A percentile compares a stretch with the other conserved stretches of the same genome.
These are phyloP conservation scores for Gaeumannomyces sp. DNA, from an alignment of 2,329 filamentous ascomycete species.

Conservation along the genomic window DNA sequence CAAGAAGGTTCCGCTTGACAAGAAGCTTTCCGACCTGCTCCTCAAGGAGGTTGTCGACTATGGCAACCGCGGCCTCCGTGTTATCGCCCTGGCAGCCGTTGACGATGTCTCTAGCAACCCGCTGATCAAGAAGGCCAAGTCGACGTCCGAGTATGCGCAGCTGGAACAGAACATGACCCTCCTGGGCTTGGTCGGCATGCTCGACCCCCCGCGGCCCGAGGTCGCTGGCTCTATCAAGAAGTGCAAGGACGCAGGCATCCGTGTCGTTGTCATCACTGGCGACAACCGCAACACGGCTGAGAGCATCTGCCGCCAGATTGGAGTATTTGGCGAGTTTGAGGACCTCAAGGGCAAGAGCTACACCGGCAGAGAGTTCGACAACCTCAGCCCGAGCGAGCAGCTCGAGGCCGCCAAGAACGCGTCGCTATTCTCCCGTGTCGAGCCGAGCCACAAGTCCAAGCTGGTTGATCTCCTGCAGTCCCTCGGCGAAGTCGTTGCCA, in stretches of 20 bases:
- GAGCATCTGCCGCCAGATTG: conserved; percentile 95
- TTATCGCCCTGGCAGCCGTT: conserved; percentile 85
- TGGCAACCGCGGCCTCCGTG: conserved; percentile 84
- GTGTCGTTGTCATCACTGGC: conserved; percentile 95
- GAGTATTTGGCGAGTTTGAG: conserved; percentile 77
- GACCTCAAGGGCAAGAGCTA: conserved; percentile 87
- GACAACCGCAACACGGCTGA: conserved; percentile 98
- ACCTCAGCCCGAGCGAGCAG: conserved; percentile 70
- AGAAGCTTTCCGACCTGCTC: conserved; percentile 63
- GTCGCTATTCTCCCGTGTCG: conserved; percentile 91
- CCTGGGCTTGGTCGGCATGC: conserved; percentile 89
- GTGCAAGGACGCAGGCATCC: conserved; percentile 88
- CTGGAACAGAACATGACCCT: conserved; percentile 94
- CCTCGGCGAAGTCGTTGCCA: conserved; percentile 89
- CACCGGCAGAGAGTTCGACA: conserved; percentile 92
- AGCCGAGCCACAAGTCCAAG: conserved; percentile 95
- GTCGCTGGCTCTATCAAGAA: conserved; percentile 79
- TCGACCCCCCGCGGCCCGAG: conserved; percentile 91
- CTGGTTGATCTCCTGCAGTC: conserved; percentile 94
- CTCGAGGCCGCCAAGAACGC: conserved; percentile 77
- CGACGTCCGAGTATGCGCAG: conserved; percentile 74
- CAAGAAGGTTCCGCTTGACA: conserved; percentile 66
- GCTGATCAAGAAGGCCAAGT: conserved; percentile 68
- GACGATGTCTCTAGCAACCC: conserved; percentile 68
- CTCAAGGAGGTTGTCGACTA: conserved; percentile 79